Evolutionary conservation across 441 rosid genomes (phyloP), one percentile per base, ranked within the genome.

Genomic region (Erodium chrysanthum): DNA sequence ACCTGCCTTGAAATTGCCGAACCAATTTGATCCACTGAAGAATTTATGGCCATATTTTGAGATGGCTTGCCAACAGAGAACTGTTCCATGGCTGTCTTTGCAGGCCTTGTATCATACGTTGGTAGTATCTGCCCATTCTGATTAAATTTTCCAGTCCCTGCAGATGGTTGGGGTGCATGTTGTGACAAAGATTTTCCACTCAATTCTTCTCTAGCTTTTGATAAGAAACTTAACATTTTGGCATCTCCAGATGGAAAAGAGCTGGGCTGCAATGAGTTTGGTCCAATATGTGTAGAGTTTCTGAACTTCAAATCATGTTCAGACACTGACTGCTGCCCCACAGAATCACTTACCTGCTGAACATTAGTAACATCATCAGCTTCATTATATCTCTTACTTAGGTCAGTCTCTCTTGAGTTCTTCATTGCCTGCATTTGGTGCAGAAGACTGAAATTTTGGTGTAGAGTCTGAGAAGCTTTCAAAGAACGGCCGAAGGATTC

Each of bases 401-500:
- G 75, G 77, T 82, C 88, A 37, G 67, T 62, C 44, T 82, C 88
- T 59, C 68, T 71, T 21, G 61, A 21, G 81, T 71, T 81, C 78
- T 75, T 82, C 80, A 74, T 79, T 66, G 79, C 79, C 74, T 77
- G 88, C 73, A 81, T 69, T 70, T 83, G 82, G 59, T 82, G 85
- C 74, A 74, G 70, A 62, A 80, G 66, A 69, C 86, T 78, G 66
- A 72, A 79, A 33, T 75, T 81, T 71, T 80, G 85, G 72, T 74
- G 72, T 33, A 73, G 37, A 61, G 66, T 37, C 67, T 75, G 78
- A 65, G 73, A 81, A 60, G 84, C 78, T 66, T 79, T 76, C 71
- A 84, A 80, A 68, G 88, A 80, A 31, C 73, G 79, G 54, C 77
- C 88, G 78, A 80, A 79, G 62, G 89, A 80, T 81, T 83, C 90